Evolutionary conservation across 257 asterid species (phyloP), one percentile per base, ranked within the genome.

Genomic region (Fraxinus pennsylvanica): DNA sequence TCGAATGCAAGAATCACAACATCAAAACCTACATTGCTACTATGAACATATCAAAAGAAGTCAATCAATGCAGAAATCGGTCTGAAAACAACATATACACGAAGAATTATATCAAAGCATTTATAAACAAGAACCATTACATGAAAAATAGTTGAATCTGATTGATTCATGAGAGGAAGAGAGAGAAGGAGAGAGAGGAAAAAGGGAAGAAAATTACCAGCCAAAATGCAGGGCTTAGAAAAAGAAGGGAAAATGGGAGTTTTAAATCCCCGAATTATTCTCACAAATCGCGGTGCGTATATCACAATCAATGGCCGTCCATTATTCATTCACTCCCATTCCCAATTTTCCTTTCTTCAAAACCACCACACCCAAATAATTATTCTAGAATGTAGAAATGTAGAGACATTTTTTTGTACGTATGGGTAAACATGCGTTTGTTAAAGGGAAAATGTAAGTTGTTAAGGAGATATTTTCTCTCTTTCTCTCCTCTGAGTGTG

Each of bases 171-270:
- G 75, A 68, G 73, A 81, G 74, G 63, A 63, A 57, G 74, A 41
- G 66, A 72, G 61, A 73, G 81, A 79, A 68, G 57, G 63, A 74
- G 73, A 61, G 79, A 77, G 77, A 67, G 52, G 76, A 38, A 71
- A 7, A 35, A 9, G 45, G 33, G 27, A 71, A 68, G 41, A 74
- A 68, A 74, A 19, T 73, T 75, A 86, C 86, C 86, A 66, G 79
- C 70, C 76, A 72, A 67, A 65, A 81, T 81, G 86, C 81, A 81
- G 85, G 90, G 85, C 82, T 79, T 75, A 71, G 73, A 65, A 41
- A 79, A 78, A 76, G 75, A 36, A 78, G 76, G 65, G 57, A 59
- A 76, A 43, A 74, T 10, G 61, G 68, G 76, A 61, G 50, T 82
- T 43, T 74, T 71, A 81, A 79, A 74, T 33, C 63, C 41, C 84